phyloP scores from a whole-genome alignment of 1,284 basidiomycete species.

The Sporisorium graminicola region DNA sequence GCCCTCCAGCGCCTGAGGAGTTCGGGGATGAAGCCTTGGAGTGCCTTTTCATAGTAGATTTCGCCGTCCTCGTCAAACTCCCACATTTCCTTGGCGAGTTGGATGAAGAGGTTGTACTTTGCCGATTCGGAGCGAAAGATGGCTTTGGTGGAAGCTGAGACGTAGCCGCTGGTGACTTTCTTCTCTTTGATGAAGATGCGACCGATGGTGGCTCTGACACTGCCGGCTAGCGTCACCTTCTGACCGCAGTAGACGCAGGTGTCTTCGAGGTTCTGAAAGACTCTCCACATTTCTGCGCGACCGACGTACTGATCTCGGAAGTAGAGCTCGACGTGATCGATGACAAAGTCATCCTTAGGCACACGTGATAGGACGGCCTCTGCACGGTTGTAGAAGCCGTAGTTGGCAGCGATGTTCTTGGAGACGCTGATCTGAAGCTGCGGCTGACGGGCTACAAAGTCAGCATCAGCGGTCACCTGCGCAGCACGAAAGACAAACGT shows the following conservation, averaged over 20 bases:
- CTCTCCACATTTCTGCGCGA: conserved; percentile 69
- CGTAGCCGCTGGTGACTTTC: conserved; percentile 78
- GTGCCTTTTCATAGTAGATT: conserved; percentile 90
- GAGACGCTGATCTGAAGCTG: conserved; percentile 65
- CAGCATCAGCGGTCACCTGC: conserved; percentile 57
- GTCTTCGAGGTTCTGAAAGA: conserved; percentile 62
- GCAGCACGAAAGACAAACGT: conserved; percentile 61
- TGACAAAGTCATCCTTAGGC: conserved; percentile 49
- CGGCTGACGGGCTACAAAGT: conserved; percentile 51
- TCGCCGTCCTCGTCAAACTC: conserved; percentile 93
- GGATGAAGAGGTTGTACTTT: conserved; percentile 85
- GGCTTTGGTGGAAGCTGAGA: conserved; percentile 85
- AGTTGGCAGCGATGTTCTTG: conserved; percentile 55
- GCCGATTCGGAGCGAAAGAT: conserved; percentile 89
- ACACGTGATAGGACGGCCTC: conserved; percentile 60
- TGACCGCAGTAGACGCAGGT: conserved; percentile 69
- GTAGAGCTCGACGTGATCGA: conserved; percentile 69
- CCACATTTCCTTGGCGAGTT: conserved; percentile 95
- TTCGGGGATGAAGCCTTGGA: conserved; percentile 75
- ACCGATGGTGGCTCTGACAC: conserved; percentile 66
- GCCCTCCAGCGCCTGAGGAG: conserved; percentile 73
- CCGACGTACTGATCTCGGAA: conserved; percentile 69
- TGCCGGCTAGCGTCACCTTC: conserved; percentile 61
- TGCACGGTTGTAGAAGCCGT: conserved; percentile 61
- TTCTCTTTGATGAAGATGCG: conserved; percentile 66